Evolutionary conservation across 1,284 basidiomycete genomes (phyloP), one percentile per base, ranked within the genome.

Genomic region (Wolfiporia cocos): DNA sequence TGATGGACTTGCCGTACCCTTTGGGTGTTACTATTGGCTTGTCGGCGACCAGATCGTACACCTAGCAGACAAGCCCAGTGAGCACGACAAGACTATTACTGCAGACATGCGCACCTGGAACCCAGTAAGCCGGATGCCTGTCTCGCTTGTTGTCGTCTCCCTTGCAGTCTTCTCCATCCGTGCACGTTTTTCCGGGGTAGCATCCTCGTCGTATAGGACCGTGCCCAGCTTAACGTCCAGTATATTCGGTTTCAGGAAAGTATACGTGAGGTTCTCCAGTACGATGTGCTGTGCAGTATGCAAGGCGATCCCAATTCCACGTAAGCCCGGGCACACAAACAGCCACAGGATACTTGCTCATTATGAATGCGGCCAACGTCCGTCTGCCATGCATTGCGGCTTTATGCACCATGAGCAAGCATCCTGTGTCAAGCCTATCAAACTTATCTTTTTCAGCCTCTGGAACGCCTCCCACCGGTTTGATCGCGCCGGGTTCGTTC

Each of bases 171-270:
- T 73, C 42, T 76, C 69, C 92, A 95, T 94, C 24, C 89, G 74
- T 39, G 66, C 73, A 43, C 76, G 72, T 67, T 98, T 98, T 50
- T 90, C 90, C 2, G 75, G 74, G 0, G 73, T 66, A 2, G 91
- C 84, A 17, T 65, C 65, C 21, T 80, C 72, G 43, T 88, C 86
- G 54, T 88, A 87, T 3, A 97, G 73, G 6, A 87, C 72, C 0
- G 86, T 92, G 1, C 94, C 94, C 17, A 98, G 82, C 63, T 97
- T 98, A 62, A 92, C 72, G 59, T 98, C 95, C 19, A 96, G 70
- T 40, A 96, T 80, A 54, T 87, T 92, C 2, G 94, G 92, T 59
- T 81, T 83, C 20, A 63, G 54, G 66, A 92, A 97, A 0, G 73
- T 59, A 50, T 81, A 65, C 1, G 85, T 68, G 5, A 95, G 67